Evolutionary conservation across 1,139 yeast genomes (phyloP), one percentile per base, ranked within the genome.

Genomic region (Pichia sp.): DNA sequence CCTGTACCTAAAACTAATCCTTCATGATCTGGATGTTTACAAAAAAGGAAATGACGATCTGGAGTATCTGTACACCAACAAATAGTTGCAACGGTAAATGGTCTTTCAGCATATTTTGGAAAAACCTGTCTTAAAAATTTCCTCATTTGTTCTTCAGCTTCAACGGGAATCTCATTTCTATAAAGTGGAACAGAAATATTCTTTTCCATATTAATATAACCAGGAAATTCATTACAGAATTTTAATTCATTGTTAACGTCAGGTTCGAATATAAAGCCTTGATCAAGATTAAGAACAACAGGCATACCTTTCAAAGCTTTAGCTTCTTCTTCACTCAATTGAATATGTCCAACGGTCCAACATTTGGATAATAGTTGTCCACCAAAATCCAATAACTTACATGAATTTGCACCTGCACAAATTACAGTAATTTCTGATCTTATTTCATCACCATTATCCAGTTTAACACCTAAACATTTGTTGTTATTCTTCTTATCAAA

Each of bases 181-280:
- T 58, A 68, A 31, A 69, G 52, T 10, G 72, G 72, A 19, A 37
- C 21, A 4, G 39, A 37, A 20, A 36, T 19, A 35, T 21, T 28
- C 14, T 20, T 11, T 69, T 53, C 10, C 72, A 71, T 15, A 36
- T 18, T 18, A 35, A 34, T 6, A 56, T 25, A 9, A 28, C 69
- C 71, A 9, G 63, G 52, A 20, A 61, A 66, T 1, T 68, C 64
- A 33, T 65, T 50, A 8, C 66, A 72, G 42, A 69, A 57, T 46
- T 71, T 71, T 5, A 55, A 44, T 28, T 53, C 56, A 1, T 67
- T 62, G 3, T 56, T 63, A 3, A 59, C 58, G 47, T 71, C 76
- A 7, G 72, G 71, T 5, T 71, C 71, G 52, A 70, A 69, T 50
- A 69, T 69, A 51, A 71, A 72, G 0, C 78, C 78, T 47, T 61